Conservation (phyloP, 371 early-diverging fungal species). For the Thermomucor indicae-seudaticae region DNA sequence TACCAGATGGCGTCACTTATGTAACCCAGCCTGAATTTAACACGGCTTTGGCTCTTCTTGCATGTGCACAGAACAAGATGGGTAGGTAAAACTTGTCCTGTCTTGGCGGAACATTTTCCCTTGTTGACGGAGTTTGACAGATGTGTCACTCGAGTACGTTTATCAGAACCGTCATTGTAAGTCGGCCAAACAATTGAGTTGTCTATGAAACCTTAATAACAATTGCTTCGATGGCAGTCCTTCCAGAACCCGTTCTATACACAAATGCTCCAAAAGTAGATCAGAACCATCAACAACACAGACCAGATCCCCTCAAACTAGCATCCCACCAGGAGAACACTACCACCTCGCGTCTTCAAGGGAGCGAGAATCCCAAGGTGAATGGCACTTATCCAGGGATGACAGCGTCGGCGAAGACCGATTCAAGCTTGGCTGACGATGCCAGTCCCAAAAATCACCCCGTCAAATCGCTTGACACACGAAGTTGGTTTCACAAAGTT, state of each 20-base stretch:
- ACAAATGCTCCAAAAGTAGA: neutral
- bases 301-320: constrained; percentile 4
- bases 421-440: too few relatives aligned
- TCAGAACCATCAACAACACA: neutral
- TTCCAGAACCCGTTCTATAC: constrained; percentile 17
- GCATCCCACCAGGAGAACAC: neutral
- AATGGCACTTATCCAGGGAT: constrained; percentile 8
- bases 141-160: constrained; percentile 21
- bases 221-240: too few relatives aligned
- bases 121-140: constrained; percentile 9
- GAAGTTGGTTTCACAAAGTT: constrained; percentile 47
- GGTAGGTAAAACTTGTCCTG: constrained; percentile 24
- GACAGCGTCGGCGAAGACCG: neutral
- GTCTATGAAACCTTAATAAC: too few relatives aligned
- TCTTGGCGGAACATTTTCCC: neutral
- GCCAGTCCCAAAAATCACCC: constrained; percentile 1
- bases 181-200: too few relatives aligned
- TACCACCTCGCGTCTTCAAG: neutral
- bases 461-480: neutral
- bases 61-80: constrained; percentile 80
- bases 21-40: constrained; percentile 68
- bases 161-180: constrained; percentile 27
- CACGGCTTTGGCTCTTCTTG: constrained; percentile 65
- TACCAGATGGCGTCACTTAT: constrained; percentile 48
- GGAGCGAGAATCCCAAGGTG: neutral